These are phyloP conservation scores for Aureobasidium sp. DNA, from an alignment of 2,329 filamentous ascomycete species.

Conservation along the genomic window DNA sequence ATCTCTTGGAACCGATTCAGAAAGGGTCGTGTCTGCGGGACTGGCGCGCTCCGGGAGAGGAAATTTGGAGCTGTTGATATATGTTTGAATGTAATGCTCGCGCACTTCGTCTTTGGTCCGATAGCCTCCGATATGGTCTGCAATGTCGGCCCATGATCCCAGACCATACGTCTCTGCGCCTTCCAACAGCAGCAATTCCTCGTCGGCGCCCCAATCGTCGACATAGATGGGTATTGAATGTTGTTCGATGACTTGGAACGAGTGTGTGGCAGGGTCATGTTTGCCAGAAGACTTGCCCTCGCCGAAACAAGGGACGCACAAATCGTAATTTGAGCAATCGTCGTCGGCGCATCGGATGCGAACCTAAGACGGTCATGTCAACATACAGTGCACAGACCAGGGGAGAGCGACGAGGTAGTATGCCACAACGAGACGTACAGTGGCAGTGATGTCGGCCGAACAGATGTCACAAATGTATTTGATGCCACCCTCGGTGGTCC, in stretches of 20 bases:
- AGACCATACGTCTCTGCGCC: constrained; percentile 93
- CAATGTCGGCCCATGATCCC: constrained; percentile 95
- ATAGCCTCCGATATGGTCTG: constrained; percentile 95
- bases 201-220: constrained; percentile 91
- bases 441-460: constrained; percentile 93
- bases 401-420: not conserved
- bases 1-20: constrained; percentile 75
- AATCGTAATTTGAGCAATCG: constrained; percentile 86
- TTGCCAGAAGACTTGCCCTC: constrained; percentile 72
- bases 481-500: constrained; percentile 54
- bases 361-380: constrained; percentile 52
- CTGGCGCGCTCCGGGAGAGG: constrained; percentile 82
- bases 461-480: constrained; percentile 98
- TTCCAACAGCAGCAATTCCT: constrained; percentile 87
- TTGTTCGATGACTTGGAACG: constrained; percentile 92
- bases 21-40: constrained; percentile 69
- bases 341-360: constrained; percentile 85
- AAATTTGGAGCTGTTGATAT: constrained; percentile 75
- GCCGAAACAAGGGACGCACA: constrained; percentile 92
- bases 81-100: constrained; percentile 86
- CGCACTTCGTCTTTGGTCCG: constrained; percentile 91
- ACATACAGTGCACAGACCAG: constrained; percentile 15
- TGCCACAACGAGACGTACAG: constrained; percentile 52
- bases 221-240: constrained; percentile 97
- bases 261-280: constrained; percentile 79